phyloP scores from a whole-genome alignment of 73 alveolate species.

The Tetrahymena thermophila region DNA sequence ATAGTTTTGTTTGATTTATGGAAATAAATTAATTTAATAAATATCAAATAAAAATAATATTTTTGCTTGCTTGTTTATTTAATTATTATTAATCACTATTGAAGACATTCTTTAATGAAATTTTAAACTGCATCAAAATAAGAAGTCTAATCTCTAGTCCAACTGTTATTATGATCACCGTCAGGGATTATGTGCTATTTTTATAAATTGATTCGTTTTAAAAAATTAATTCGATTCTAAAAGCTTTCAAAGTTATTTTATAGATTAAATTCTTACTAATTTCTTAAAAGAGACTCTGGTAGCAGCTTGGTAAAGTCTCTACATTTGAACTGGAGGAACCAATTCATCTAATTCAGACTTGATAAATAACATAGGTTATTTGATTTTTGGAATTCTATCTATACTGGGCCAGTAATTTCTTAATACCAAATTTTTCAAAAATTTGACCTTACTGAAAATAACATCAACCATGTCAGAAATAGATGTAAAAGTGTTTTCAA shows the following conservation, averaged over 20 bases:
- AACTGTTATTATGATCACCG: constrained; percentile 48
- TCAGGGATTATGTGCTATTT: constrained; percentile 19
- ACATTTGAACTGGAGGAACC: constrained; percentile 72
- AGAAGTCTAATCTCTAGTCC: constrained; percentile 29
- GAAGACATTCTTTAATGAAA: constrained; percentile 3
- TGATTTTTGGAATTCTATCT: constrained; percentile 45
- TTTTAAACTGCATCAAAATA: constrained; percentile 2
- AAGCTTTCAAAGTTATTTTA: too few relatives aligned
- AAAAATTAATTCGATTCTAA: neutral
- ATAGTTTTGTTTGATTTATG: too few relatives aligned
- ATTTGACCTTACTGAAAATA: constrained; percentile 62
- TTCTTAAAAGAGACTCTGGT: constrained; percentile 48
- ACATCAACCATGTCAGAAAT: constrained; percentile 85
- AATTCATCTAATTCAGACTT: constrained; percentile 71
- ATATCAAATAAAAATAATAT: too few relatives aligned
- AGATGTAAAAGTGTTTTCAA: constrained; percentile 91
- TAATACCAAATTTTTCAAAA: constrained; percentile 60
- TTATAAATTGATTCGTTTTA: neutral
- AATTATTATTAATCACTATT: neutral
- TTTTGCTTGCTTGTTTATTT: too few relatives aligned
- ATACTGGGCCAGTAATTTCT: constrained; percentile 79
- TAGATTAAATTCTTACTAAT: too few relatives aligned
- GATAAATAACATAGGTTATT: constrained; percentile 51
- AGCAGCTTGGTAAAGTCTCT: constrained; percentile 54
- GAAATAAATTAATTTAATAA: too few relatives aligned